Base-by-base conservation (phyloP, 2,329 filamentous ascomycete genomes). In the Ceratocystis destructans region DNA sequence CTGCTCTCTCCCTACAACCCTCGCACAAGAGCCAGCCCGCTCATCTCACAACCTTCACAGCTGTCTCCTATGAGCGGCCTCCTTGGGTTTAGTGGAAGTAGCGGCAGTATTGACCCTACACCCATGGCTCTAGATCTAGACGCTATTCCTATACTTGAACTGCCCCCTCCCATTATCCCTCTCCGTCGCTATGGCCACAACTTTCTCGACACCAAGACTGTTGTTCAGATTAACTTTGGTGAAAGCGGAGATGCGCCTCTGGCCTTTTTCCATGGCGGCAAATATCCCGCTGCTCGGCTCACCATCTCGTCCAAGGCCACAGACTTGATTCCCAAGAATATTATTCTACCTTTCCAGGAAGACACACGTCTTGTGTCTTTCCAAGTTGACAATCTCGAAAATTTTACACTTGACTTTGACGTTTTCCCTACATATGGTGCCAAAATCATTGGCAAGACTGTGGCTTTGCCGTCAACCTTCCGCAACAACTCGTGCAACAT, bases 341-440 rank as follows among this genome's bases (percentile, higher is more conserved):
- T 99, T 68, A 88, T 96, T 72, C 81, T 99, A 3, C 94, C 94
- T 0, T 92, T 99, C 70, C 93, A 96, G 75, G 94, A 99, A 78
- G 94, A 97, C 74, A 93, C 90, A 69, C 88, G 91, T 68, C 85
- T 92, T 64, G 88, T 96, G 70, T 96, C 91, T 6, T 97, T 99
- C 78, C 94, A 99, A 73, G 88, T 97, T 64, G 94, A 99, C 75
- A 94, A 90, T 69, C 79, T 97, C 66, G 90, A 96, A 68, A 88
- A 88, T 0, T 99, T 99, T 75, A 87, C 90, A 17, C 87, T 99
- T 69, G 94, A 99, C 75, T 96, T 99, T 70, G 94, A 99, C 73
- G 91, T 99, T 55, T 99, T 94, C 75, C 93, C 94, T 0, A 96
- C 94, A 0, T 97, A 97, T 73, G 94, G 94, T 63, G 95, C 93